Evolutionary conservation across 225 moss, liverwort and hornwort genomes (phyloP).

Genomic region (Marchantia paleacea): DNA sequence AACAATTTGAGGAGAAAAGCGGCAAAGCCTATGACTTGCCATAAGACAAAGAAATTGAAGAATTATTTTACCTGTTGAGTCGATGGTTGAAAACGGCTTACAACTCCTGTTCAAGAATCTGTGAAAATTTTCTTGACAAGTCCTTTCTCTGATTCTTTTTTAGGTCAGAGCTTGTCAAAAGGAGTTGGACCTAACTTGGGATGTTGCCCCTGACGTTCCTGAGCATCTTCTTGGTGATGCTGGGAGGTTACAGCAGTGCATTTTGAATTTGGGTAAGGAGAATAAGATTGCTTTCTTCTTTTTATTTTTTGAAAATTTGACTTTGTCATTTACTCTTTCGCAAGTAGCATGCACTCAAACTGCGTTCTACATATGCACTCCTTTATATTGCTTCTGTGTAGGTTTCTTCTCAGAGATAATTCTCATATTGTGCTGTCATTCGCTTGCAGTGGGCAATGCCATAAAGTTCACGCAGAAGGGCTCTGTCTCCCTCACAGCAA

Average conservation of each 20-base stretch:
- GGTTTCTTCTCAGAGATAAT: neutral
- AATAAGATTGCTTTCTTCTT: neutral
- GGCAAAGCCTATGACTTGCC: too few relatives aligned
- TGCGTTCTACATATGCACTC: neutral
- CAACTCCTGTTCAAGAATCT: too few relatives aligned
- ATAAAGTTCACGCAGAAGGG: conserved; percentile 86
- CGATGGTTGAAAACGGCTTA: too few relatives aligned
- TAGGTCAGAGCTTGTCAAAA: conserved; percentile 91
- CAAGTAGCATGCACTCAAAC: neutral
- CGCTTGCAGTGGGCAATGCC: conserved; percentile 86
- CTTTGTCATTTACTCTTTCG: neutral
- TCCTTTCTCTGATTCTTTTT: neutral
- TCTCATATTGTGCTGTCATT: neutral
- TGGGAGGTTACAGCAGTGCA: conserved; percentile 86
- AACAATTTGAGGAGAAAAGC: neutral
- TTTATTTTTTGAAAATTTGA: neutral
- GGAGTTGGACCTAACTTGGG: conserved; percentile 81
- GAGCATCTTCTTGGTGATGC: conserved; percentile 79
- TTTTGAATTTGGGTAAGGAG: conserved; percentile 71
- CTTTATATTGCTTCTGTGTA: neutral
- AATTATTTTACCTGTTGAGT: too few relatives aligned
- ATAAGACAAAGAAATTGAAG: too few relatives aligned
- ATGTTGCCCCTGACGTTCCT: conserved; percentile 68
- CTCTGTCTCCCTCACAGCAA: conserved; percentile 61
- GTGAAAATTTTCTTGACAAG: neutral